Evolutionary conservation across 2,329 filamentous ascomycete genomes (phyloP), one percentile per base, ranked within the genome.

Genomic region (Cytospora leucostoma): DNA sequence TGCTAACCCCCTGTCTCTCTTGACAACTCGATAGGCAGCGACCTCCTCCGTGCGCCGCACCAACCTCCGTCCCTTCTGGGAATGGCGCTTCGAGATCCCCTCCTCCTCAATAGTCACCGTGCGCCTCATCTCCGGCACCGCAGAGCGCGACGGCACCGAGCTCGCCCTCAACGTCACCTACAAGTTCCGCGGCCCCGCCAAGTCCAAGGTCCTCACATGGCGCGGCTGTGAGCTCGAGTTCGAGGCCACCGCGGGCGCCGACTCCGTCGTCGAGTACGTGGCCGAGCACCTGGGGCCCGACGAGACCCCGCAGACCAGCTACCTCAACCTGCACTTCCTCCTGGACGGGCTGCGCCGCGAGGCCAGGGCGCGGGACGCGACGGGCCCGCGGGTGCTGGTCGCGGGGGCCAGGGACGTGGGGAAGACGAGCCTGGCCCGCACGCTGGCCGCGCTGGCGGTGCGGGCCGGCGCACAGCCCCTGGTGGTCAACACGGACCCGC

Each of bases 111-210:
- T 74, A 35, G 65, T 83, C 57, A 74, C 75, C 47, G 72, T 84
- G 55, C 82, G 93, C 79, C 81, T 98, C 33, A 78, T 92, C 62
- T 86, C 84, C 38, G 95, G 95, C 66, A 92, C 89, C 1, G 95
- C 94, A 56, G 95, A 99, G 76, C 87, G 96, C 72, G 97, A 98
- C 74, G 95, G 95, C 73, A 93, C 94, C 61, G 95, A 99, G 78
- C 89, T 99, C 51, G 93, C 93, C 12, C 83, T 86, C 11, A 90
- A 89, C 62, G 89, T 90, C 58, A 83, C 85, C 11, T 98, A 98
- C 79, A 88, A 83, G 37, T 94, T 99, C 76, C 84, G 85, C 53
- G 91, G 92, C 62, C 44, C 44, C 44, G 85, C 85, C 69, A 96
- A 96, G 79, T 90, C 91, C 63, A 93, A 94, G 66, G 89, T 99